phyloP scores from a whole-genome alignment of 1,284 basidiomycete genomes.

The Rhizoctonia solani region DNA sequence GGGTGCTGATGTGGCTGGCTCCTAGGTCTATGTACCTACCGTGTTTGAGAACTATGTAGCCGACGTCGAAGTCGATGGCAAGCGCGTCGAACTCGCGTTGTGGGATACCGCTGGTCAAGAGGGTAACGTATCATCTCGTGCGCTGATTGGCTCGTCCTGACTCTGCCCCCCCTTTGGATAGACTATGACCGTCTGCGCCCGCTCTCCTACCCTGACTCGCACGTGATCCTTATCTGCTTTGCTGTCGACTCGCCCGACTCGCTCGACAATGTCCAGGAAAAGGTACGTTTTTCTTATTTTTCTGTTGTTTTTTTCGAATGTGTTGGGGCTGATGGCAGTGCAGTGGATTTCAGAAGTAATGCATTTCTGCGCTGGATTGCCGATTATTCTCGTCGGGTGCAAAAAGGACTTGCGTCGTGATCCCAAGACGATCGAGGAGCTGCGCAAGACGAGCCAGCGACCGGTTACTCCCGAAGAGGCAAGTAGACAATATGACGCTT shows the following conservation, averaged over 20 bases:
- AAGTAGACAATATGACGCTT: slow-evolving; percentile 40
- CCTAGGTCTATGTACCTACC: slow-evolving; percentile 87
- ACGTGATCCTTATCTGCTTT: slow-evolving; percentile 94
- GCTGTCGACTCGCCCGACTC: slow-evolving; percentile 91
- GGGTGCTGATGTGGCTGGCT: slow-evolving; percentile 1
- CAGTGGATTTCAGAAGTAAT: slow-evolving; percentile 94
- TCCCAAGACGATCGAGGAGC: slow-evolving; percentile 75
- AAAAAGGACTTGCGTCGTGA: slow-evolving; percentile 89
- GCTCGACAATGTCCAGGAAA: slow-evolving; percentile 94
- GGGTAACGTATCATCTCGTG: slow-evolving; percentile 45
- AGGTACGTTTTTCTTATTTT: slow-evolving; percentile 57
- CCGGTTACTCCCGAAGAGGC: slow-evolving; percentile 80
- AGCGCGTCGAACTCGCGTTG: slow-evolving; percentile 88
- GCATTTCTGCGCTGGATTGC: slow-evolving; percentile 87
- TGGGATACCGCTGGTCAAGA: slow-evolving; percentile 98
- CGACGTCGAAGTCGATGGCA: slow-evolving; percentile 88
- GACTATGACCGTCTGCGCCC: slow-evolving; percentile 89
- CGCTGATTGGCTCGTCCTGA: slow-evolving; percentile 33
- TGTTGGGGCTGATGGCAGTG: too few species aligned
- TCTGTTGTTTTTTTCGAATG: too few species aligned
- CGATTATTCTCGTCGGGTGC: slow-evolving; percentile 90
- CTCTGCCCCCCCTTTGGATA: too few species aligned
- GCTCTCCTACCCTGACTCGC: slow-evolving; percentile 87
- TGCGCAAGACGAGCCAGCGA: slow-evolving; percentile 78
- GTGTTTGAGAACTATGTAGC: slow-evolving; percentile 92